These are phyloP conservation scores for Scheffersomyces insectosa DNA, from an alignment of 1,139 yeast species.

Conservation along the genomic window DNA sequence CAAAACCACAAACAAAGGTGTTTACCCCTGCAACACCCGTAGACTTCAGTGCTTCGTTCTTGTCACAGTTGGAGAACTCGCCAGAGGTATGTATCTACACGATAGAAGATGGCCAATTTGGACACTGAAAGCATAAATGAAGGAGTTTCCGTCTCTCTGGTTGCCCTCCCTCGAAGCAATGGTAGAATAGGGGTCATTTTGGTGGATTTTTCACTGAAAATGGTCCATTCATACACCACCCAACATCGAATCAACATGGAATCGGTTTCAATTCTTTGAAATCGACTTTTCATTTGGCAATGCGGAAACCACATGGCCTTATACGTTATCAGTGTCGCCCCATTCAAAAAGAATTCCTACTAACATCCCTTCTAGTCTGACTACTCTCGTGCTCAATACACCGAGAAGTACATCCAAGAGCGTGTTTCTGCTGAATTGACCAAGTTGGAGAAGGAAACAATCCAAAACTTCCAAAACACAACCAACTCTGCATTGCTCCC, in stretches of 20 bases:
- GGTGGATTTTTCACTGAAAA: too few species aligned
- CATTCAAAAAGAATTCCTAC: slow-evolving; percentile 11
- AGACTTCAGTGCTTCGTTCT: slow-evolving; percentile 67
- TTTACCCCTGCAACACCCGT: slow-evolving; percentile 74
- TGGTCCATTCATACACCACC: neutral
- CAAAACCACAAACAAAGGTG: slow-evolving; percentile 65
- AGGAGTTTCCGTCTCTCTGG: neutral
- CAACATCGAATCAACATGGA: neutral
- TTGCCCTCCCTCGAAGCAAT: neutral
- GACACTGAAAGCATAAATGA: neutral
- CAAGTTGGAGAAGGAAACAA: slow-evolving; percentile 60
- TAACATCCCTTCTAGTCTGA: slow-evolving; percentile 51
- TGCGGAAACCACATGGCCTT: neutral
- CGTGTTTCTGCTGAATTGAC: slow-evolving; percentile 68
- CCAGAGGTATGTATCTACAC: slow-evolving; percentile 50
- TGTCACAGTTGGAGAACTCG: slow-evolving; percentile 70
- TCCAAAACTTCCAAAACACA: slow-evolving; percentile 54
- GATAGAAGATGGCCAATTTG: neutral
- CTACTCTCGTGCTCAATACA: slow-evolving; percentile 76
- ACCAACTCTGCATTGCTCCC: slow-evolving; percentile 44
- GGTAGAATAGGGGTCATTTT: too few species aligned
- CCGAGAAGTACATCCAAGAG: slow-evolving; percentile 77
- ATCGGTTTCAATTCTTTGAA: neutral
- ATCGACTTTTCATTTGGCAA: neutral
- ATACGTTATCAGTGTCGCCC: neutral